Percentiles rank a stretch among this genome's conserved stretches.
Evolutionary conservation across 129 eudicot species (phyloP).

Genomic region (Flaveria brownii): DNA sequence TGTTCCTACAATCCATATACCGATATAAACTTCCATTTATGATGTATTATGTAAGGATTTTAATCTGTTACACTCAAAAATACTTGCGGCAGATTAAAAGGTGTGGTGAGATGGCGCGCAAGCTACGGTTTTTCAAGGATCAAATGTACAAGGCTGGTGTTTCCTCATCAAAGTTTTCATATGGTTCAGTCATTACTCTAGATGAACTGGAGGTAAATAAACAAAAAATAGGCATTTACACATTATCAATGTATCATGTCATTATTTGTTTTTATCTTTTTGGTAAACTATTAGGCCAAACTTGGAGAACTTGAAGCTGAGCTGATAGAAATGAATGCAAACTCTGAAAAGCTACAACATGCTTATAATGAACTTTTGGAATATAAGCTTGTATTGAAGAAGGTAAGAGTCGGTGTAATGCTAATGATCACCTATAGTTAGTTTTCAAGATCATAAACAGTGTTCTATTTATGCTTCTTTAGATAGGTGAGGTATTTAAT

Average conservation of each 20-base stretch:
- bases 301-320: constrained; percentile 79
- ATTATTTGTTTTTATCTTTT: neutral
- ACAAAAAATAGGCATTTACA: neutral
- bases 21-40: constrained; percentile 1
- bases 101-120: constrained; percentile 88
- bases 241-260: neutral
- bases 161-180: constrained; percentile 40
- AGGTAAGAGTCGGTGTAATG: constrained; percentile 47
- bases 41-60: neutral
- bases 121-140: constrained; percentile 64
- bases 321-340: constrained; percentile 72
- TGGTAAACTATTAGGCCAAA: constrained; percentile 45
- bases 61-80: constrained; percentile 4
- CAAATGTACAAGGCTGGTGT: constrained; percentile 74
- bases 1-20: neutral
- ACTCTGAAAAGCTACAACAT: constrained; percentile 67
- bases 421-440: neutral
- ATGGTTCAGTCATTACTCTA: constrained; percentile 38
- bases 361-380: constrained; percentile 78
- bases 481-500: constrained; percentile 66
- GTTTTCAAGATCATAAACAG: neutral
- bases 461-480: constrained; percentile 11
- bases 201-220: constrained; percentile 68
- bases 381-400: constrained; percentile 70
- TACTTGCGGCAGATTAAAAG: constrained; percentile 58